Percentiles rank a stretch among this genome's conserved stretches.
Conservation (phyloP, 192 early-diverging fungal genomes). For the Phlyctochytrium planicorne region DNA sequence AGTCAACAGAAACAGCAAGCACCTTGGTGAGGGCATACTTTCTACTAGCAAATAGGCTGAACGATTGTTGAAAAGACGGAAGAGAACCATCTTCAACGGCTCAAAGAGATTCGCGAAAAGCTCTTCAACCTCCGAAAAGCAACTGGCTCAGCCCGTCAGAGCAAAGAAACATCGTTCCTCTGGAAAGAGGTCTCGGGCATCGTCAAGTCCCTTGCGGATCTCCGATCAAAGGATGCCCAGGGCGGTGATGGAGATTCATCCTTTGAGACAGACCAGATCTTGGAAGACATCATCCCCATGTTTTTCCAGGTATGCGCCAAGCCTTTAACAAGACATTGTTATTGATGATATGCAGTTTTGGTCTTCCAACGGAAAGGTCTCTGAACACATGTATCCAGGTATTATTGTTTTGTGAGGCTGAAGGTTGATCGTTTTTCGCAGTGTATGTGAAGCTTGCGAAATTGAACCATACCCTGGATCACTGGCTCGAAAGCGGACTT, state of each 20-base stretch:
- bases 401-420: too few species aligned
- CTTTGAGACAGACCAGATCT: slow-evolving; percentile 5
- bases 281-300: slow-evolving; percentile 28
- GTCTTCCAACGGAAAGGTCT: too few species aligned
- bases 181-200: slow-evolving; percentile 21
- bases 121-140: slow-evolving; percentile 12
- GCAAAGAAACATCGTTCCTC: slow-evolving; percentile 16
- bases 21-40: too few species aligned
- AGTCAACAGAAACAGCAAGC: too few species aligned
- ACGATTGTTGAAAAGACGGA: too few species aligned
- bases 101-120: slow-evolving; percentile 20
- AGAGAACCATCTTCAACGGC: slow-evolving; percentile 6
- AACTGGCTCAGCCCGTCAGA: neutral
- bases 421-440: too few species aligned
- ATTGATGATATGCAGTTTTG: too few species aligned
- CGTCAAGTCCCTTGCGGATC: neutral
- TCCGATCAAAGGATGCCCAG: neutral
- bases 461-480: slow-evolving; percentile 19
- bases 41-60: too few species aligned
- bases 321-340: too few species aligned
- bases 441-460: slow-evolving; percentile 30
- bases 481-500: slow-evolving; percentile 22
- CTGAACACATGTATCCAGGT: too few species aligned
- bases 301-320: too few species aligned
- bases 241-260: neutral